Conservation (phyloP, 78 protist species). For the Dictyostelium citrinum region DNA sequence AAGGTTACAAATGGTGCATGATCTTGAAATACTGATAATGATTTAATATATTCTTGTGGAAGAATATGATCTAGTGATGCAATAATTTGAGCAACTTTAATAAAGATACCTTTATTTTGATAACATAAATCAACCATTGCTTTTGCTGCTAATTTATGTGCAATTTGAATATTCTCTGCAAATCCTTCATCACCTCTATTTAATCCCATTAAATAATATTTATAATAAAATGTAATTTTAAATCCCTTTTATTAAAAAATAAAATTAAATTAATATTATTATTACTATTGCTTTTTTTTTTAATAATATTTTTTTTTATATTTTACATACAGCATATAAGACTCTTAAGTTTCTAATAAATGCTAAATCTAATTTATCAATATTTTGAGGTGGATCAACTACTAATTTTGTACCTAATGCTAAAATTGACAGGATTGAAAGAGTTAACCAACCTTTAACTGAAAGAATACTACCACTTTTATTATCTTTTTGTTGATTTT, state of each 20-base stretch:
- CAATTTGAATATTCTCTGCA: slow-evolving; percentile 18
- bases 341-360: slow-evolving; percentile 37
- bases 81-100: slow-evolving; percentile 58
- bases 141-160: slow-evolving; percentile 21
- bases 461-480: not conserved
- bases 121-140: slow-evolving; percentile 45
- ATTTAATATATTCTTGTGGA: slow-evolving; percentile 33
- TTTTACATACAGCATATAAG: not conserved
- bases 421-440: not conserved
- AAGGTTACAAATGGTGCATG: slow-evolving; percentile 66
- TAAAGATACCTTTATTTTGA: slow-evolving; percentile 59
- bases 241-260: not conserved
- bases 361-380: not conserved
- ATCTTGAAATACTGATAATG: slow-evolving; percentile 56
- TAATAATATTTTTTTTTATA: not conserved
- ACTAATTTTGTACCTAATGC: not conserved
- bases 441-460: not conserved
- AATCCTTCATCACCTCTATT: slow-evolving; percentile 40
- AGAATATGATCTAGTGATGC: slow-evolving; percentile 52
- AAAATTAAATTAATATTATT: not conserved
- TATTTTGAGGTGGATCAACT: not conserved
- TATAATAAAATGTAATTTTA: slow-evolving; percentile 45
- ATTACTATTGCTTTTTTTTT: not conserved
- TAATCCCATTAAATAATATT: slow-evolving; percentile 42
- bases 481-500: not conserved